Conservation (phyloP, 176 grass and related monocot genomes). For the Secale cereale region DNA sequence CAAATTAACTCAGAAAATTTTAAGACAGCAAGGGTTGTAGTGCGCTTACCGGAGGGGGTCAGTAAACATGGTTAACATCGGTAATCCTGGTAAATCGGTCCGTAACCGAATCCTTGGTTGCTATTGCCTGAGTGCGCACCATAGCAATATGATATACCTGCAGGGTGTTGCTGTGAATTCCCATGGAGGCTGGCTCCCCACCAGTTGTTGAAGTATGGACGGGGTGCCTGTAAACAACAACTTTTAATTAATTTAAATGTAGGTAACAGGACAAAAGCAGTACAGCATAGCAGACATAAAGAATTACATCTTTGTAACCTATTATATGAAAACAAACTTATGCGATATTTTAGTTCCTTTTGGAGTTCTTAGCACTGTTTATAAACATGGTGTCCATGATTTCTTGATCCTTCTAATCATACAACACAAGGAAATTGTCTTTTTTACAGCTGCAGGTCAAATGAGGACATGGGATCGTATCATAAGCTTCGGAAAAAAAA, state of each 20-base stretch:
- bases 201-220: background rate
- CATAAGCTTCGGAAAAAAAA: background rate
- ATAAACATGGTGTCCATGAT: background rate
- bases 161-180: constrained; percentile 9
- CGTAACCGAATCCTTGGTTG: background rate
- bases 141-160: background rate
- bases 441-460: background rate
- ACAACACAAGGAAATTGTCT: background rate
- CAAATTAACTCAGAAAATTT: background rate
- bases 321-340: background rate
- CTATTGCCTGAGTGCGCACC: background rate
- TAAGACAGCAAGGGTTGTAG: background rate
- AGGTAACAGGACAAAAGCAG: background rate
- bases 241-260: background rate
- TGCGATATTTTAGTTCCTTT: background rate
- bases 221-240: background rate
- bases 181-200: background rate
- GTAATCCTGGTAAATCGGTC: background rate
- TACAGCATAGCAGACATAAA: background rate
- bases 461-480: background rate
- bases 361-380: background rate
- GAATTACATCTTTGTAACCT: background rate
- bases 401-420: background rate
- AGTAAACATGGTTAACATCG: background rate
- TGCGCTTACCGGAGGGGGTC: background rate